A percentile compares a stretch with the other conserved stretches of the same genome.
phyloP scores from a whole-genome alignment of 1,284 basidiomycete species.

The Austroboletus novae-zelandiae region DNA sequence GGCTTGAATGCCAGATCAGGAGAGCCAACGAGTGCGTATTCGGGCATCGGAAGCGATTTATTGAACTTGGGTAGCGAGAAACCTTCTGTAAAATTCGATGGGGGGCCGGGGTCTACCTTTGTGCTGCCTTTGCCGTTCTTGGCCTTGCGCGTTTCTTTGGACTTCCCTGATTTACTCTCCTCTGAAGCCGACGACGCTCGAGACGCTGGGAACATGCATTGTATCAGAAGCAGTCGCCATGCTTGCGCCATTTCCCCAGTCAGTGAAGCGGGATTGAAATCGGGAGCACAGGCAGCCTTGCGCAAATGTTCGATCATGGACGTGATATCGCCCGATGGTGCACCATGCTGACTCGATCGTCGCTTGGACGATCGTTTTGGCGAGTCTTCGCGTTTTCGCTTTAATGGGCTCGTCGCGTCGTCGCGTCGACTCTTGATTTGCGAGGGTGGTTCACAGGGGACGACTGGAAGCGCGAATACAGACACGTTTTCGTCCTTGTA shows the following conservation, averaged over 20 bases:
- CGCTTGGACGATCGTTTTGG: slow-evolving; percentile 36
- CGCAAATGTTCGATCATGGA: slow-evolving; percentile 7
- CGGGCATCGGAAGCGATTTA: slow-evolving; percentile 21
- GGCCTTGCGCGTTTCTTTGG: slow-evolving; percentile 7
- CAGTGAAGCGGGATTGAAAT: slow-evolving; percentile 40
- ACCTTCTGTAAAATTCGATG: slow-evolving; percentile 8
- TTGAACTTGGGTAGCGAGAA: slow-evolving; percentile 17
- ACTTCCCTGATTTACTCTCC: not conserved
- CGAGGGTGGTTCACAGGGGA: slow-evolving; percentile 20
- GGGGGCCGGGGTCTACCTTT: not conserved
- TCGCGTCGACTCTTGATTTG: not conserved
- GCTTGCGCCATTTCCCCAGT: slow-evolving; percentile 44
- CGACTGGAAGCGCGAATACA: slow-evolving; percentile 60
- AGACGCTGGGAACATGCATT: slow-evolving; percentile 57
- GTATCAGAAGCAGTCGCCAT: slow-evolving; percentile 50
- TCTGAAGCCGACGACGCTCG: slow-evolving; percentile 5
- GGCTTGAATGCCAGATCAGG: slow-evolving; percentile 32
- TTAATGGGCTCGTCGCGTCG: slow-evolving; percentile 24
- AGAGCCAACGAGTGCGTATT: slow-evolving; percentile 19
- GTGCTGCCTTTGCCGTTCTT: slow-evolving; percentile 1
- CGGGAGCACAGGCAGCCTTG: slow-evolving; percentile 24
- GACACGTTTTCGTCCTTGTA: slow-evolving; percentile 65
- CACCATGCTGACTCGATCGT: not conserved
- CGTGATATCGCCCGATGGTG: not conserved
- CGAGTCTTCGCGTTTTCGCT: slow-evolving; percentile 46